These are phyloP conservation scores for Thermoascus crustaceus DNA, from an alignment of 2,329 filamentous ascomycete species.

Conservation along the genomic window DNA sequence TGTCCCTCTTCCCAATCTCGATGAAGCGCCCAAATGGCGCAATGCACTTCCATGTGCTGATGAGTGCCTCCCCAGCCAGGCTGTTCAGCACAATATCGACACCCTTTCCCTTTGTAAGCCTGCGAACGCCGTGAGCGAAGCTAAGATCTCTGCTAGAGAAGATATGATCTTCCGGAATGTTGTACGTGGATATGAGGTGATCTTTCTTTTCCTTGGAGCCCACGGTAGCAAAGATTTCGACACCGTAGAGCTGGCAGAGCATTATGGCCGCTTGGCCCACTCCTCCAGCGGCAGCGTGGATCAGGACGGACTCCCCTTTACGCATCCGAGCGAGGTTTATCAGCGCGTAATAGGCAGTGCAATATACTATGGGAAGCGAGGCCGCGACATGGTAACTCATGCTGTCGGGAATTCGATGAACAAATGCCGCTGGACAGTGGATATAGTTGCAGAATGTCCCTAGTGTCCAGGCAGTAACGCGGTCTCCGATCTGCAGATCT, in stretches of 20 bases:
- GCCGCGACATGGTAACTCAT: constrained; percentile 15
- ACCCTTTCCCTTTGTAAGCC: constrained; percentile 19
- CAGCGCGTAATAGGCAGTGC: constrained; percentile 14
- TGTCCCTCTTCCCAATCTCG: constrained; percentile 23
- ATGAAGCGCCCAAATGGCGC: constrained; percentile 20
- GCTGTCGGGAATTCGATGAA: constrained; percentile 10
- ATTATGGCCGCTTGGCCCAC: constrained; percentile 19
- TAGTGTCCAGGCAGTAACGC: constrained; percentile 7
- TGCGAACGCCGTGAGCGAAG: constrained; percentile 17
- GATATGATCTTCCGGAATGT: constrained; percentile 21
- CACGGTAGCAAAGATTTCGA: constrained; percentile 18
- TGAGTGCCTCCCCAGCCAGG: constrained; percentile 12
- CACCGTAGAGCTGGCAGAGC: constrained; percentile 14
- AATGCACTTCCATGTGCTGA: constrained; percentile 18
- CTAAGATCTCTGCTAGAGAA: constrained; percentile 19
- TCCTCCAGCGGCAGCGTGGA: constrained; percentile 18
- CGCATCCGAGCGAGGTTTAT: constrained; percentile 11
- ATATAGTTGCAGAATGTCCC: constrained; percentile 12
- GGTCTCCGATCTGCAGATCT: constrained; percentile 9
- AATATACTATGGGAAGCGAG: constrained; percentile 12
- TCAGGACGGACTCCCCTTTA: constrained; percentile 14
- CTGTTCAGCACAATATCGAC: constrained; percentile 26
- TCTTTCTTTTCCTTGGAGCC: constrained; percentile 13
- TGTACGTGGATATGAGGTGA: constrained; percentile 13
- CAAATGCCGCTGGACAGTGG: constrained; percentile 6